Evolutionary conservation across 371 early-diverging fungal genomes (phyloP), one percentile per base, ranked within the genome.

Genomic region (Smittium mucronatum): DNA sequence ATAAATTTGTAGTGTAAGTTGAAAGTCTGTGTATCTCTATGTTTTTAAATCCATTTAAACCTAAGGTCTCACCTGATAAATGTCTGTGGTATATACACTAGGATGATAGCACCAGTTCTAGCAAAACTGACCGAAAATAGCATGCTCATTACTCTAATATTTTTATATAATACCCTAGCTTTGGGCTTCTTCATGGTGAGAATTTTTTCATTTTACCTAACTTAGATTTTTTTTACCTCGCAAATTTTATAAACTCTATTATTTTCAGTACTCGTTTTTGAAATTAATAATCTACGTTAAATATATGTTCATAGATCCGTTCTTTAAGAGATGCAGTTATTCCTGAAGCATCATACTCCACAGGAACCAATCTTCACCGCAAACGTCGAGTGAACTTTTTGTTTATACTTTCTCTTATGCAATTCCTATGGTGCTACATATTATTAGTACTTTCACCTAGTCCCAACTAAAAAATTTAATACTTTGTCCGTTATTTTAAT

Each of bases 1-100:
- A 99, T 80, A 97, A 98, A 80, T 98, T 94, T 83, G 89, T 96
- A 57, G 87, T 88, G 87, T 87, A 78, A 75, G 76, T 33, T 30
- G 0, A 63, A 21, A 57, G 29, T 35, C 8, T 72, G 30, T 71
- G 28, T 60, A 61, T 32, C n/a, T n/a, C n/a, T n/a, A n/a, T 36
- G 58, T 66, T 11, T 32, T 11, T 61, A 61, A 15, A 29, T 61
- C 26, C 36, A 0, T 72, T 70, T 29, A 57, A 64, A 70, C 47
- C 31, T 30, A 33, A 29, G 36, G 21, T 30, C 5, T 28, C 32
- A 34, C 2, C 1, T n/a, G 26, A 57, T 30, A 30, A 58, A 26
- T 31, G n/a, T 26, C 28, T 29, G n/a, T 61, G 15, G 5, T 15
- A 29, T 61, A 61, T n/a, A 75, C 75, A n/a, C 11, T 21, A 82